These are phyloP conservation scores for Salix udensis DNA, from an alignment of 345 rosid genomes.

Conservation along the genomic window DNA sequence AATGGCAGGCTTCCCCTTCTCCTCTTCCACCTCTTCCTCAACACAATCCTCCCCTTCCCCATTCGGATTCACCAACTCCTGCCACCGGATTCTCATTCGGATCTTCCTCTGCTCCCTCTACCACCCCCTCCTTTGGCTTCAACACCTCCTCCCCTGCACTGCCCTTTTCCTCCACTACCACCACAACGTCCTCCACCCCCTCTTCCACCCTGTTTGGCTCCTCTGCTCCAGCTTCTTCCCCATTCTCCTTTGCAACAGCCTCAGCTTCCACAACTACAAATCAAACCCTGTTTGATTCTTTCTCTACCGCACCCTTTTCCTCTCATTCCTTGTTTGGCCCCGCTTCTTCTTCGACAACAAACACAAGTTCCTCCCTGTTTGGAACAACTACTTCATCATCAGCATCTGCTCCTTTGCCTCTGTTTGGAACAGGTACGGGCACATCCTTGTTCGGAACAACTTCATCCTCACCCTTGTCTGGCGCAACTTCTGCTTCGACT, in stretches of 20 bases:
- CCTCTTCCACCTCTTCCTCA: conserved; percentile 8
- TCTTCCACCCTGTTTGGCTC: background rate
- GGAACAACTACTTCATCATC: background rate
- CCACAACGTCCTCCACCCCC: conserved; percentile 22
- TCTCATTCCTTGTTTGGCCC: background rate
- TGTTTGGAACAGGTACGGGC: background rate
- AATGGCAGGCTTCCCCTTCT: conserved; percentile 37
- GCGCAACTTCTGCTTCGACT: background rate
- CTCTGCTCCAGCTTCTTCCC: background rate
- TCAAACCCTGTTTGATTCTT: background rate
- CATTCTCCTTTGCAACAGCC: background rate
- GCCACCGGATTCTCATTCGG: conserved; percentile 20
- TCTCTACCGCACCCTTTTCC: background rate
- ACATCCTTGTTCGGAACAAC: background rate
- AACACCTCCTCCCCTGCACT: conserved; percentile 17
- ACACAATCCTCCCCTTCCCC: conserved; percentile 16
- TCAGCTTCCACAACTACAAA: background rate
- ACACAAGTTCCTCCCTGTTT: background rate
- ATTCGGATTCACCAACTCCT: conserved; percentile 40
- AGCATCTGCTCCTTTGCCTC: background rate
- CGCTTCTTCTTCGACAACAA: background rate
- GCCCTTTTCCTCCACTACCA: conserved; percentile 9
- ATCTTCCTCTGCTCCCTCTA: conserved; percentile 22
- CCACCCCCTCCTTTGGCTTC: conserved; percentile 22
- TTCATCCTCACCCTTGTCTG: background rate